Percentiles rank a stretch among this genome's conserved stretches.
phyloP scores from a whole-genome alignment of 768 basidiomycete species.

The Cystofilobasidium macerans region DNA sequence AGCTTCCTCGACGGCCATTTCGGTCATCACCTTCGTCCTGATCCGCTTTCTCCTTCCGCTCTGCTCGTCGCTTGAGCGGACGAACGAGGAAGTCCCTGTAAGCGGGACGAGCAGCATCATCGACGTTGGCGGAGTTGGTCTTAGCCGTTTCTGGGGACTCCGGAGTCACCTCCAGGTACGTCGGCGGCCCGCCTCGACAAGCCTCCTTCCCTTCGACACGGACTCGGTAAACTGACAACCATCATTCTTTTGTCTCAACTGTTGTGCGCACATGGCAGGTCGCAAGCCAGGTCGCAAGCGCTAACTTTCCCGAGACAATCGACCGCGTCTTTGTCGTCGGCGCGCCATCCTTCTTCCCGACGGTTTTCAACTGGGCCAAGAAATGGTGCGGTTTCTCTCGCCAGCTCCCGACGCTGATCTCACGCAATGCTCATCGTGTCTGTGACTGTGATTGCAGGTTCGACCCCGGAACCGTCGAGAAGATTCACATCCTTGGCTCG shows the following conservation, averaged over 20 bases:
- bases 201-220: too few relatives aligned
- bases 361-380: slow-evolving; percentile 27
- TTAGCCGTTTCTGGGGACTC: slow-evolving; percentile 24
- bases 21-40: slow-evolving; percentile 24
- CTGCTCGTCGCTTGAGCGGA: background rate
- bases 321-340: slow-evolving; percentile 26
- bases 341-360: slow-evolving; percentile 27
- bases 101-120: slow-evolving; percentile 22
- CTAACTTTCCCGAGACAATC: slow-evolving; percentile 27
- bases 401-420: background rate
- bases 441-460: too few relatives aligned
- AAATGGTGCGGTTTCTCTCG: slow-evolving; percentile 17
- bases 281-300: slow-evolving; percentile 24
- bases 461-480: slow-evolving; percentile 24
- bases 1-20: slow-evolving; percentile 17
- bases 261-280: background rate
- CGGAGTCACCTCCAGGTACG: slow-evolving; percentile 21
- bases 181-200: background rate
- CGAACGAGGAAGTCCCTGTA: slow-evolving; percentile 8
- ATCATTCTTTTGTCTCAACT: background rate
- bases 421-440: too few relatives aligned
- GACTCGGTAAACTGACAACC: too few relatives aligned
- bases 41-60: slow-evolving; percentile 25
- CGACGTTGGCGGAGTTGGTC: slow-evolving; percentile 23
- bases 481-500: slow-evolving; percentile 24